Evolutionary conservation across 768 basidiomycete genomes (phyloP), one percentile per base, ranked within the genome.

Genomic region (Naganishia friedmannii): DNA sequence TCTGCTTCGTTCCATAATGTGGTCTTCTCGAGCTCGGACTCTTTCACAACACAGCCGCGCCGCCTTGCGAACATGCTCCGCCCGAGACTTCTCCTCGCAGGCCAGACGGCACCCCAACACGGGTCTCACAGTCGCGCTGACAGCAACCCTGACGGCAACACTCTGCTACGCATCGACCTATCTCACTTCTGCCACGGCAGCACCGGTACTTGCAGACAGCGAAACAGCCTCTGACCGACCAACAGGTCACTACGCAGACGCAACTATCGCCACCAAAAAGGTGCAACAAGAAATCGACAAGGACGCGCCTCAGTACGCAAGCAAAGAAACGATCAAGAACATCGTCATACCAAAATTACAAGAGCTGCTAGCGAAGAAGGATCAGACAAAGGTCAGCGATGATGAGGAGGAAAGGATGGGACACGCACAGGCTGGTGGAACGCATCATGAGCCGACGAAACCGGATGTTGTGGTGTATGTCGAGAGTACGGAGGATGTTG

Each of bases 401-500:
- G 26, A 79, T 45, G 73, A 76, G 31, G 74, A 66, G 19, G 79
- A 80, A 68, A 46, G 77, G 48, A 65, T 74, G 65, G 66, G 53
- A 29, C 79, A 80, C 66, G 79, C 77, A 5, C 71, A 77, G 23
- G 74, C 73, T 31, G 79, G 75, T 68, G 78, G 79, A 75, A 77
- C 74, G 26, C 78, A 80, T 71, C 79, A 80, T 67, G 70, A 72
- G 17, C 76, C 72, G 3, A 73, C 77, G 34, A 73, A 71, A 46
- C 77, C 77, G 31, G 78, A 76, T 19, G 77, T 78, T 26, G 78
- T 80, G 21, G 79, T 80, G 15, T 80, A 78, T 75, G 79, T 76
- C 21, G 74, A 79, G 39, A 86, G 83, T 67, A 95, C 93, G 0
- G 87, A 88, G 66, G 93, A 96, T 76, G 91, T 96, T 1, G 88